A percentile compares a stretch with the other conserved stretches of the same genome.
Conservation (phyloP, 768 basidiomycete genomes). For the Mycena metata region DNA sequence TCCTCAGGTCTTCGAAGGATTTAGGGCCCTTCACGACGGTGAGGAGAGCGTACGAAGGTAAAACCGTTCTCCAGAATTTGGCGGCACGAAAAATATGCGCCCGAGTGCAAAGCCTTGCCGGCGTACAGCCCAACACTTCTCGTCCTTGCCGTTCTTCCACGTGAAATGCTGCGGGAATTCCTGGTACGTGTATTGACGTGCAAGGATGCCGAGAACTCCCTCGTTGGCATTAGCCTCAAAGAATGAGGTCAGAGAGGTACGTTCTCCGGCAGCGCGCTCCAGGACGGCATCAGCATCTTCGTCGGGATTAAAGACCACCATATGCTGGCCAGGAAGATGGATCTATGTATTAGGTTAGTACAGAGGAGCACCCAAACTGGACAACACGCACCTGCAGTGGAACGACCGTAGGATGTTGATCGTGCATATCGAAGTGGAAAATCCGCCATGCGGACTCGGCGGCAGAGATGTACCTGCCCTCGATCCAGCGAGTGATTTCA, state of each 20-base stretch:
- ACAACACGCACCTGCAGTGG: too few species aligned
- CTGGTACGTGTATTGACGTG: constrained; percentile 19
- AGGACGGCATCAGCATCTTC: neutral
- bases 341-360: too few species aligned
- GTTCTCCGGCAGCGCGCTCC: neutral
- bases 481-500: constrained; percentile 47
- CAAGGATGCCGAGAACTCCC: neutral
- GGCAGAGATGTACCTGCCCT: constrained; percentile 8
- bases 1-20: constrained; percentile 43
- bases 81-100: constrained; percentile 49
- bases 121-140: constrained; percentile 40
- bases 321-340: constrained; percentile 16
- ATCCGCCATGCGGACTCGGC: constrained; percentile 51
- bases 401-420: constrained; percentile 48
- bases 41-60: constrained; percentile 57
- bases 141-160: constrained; percentile 11
- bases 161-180: constrained; percentile 23
- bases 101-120: constrained; percentile 35
- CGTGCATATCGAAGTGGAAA: constrained; percentile 50
- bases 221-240: neutral
- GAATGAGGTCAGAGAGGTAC: neutral
- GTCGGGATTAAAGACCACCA: constrained; percentile 1
- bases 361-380: too few species aligned
- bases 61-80: constrained; percentile 54
- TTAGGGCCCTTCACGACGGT: constrained; percentile 53